Conservation (phyloP, 2,329 filamentous ascomycete species). For the Helminthosporium solani region DNA sequence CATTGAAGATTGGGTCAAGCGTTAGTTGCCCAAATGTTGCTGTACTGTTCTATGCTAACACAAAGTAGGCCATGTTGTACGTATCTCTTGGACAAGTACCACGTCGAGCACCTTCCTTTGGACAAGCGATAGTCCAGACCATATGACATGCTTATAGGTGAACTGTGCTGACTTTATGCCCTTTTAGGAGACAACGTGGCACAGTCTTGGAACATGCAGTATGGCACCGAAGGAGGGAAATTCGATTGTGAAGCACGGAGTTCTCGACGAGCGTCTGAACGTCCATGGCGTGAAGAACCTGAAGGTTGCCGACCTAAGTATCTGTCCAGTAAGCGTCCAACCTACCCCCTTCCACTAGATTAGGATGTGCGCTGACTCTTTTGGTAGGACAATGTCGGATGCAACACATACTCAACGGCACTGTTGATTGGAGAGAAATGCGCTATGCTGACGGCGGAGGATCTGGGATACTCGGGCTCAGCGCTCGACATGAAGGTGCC, state of each 20-base stretch:
- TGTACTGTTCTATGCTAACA: neutral
- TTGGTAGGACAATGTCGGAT: conserved; percentile 64
- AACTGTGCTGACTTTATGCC: too few species aligned
- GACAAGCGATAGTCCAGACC: neutral
- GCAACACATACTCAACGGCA: conserved; percentile 64
- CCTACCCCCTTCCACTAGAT: too few species aligned
- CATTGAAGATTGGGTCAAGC: conserved; percentile 63
- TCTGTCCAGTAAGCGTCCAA: conserved; percentile 57
- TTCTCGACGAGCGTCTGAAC: conserved; percentile 74
- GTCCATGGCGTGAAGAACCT: conserved; percentile 75
- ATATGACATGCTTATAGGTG: neutral
- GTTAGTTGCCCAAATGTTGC: conserved; percentile 13
- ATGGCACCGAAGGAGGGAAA: conserved; percentile 77
- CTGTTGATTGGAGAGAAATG: conserved; percentile 76
- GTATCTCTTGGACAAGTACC: too few species aligned
- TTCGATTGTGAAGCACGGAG: conserved; percentile 76
- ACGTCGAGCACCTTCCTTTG: neutral
- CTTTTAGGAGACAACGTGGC: conserved; percentile 68
- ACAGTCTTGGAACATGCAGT: conserved; percentile 67
- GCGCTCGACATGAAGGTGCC: conserved; percentile 76
- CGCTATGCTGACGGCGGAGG: conserved; percentile 68
- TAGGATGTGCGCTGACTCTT: neutral
- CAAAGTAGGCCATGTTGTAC: neutral
- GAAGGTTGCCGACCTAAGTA: conserved; percentile 74
- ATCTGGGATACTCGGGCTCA: conserved; percentile 70